Evolutionary conservation across 208 protist species (phyloP).

Genomic region (Leishmania gerbilli): DNA sequence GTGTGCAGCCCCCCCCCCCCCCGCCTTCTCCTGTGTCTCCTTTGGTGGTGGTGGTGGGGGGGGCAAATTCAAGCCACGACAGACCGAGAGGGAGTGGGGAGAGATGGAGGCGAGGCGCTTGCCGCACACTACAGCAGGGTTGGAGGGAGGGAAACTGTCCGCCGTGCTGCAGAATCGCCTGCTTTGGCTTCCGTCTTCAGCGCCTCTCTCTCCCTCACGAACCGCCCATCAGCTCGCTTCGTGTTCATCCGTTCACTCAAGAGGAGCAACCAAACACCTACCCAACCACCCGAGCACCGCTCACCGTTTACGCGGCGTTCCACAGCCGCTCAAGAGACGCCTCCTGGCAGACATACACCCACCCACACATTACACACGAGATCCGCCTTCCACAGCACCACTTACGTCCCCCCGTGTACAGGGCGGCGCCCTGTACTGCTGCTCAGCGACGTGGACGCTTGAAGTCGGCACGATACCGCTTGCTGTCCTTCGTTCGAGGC

Average conservation of each 20-base stretch:
- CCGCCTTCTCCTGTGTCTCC: not conserved
- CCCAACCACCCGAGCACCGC: not conserved
- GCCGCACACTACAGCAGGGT: no score
- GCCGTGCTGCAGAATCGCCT: not conserved
- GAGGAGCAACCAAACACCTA: not conserved
- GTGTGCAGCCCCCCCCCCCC: no score
- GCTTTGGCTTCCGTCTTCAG: not conserved
- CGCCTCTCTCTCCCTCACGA: not conserved
- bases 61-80: not conserved
- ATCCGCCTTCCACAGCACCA: not conserved
- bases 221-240: not conserved
- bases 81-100: not conserved
- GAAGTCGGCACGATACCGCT: not conserved
- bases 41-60: not conserved
- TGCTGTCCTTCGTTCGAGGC: not conserved
- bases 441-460: not conserved
- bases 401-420: no score
- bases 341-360: not conserved
- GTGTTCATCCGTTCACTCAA: not conserved
- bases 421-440: not conserved
- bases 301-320: not conserved
- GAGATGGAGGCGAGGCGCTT: no score
- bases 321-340: not conserved
- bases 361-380: not conserved
- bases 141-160: not conserved